Percentiles rank a stretch among this genome's conserved stretches.
phyloP scores from a whole-genome alignment of 2,329 filamentous ascomycete genomes.

The Trichoderma guizhouense region DNA sequence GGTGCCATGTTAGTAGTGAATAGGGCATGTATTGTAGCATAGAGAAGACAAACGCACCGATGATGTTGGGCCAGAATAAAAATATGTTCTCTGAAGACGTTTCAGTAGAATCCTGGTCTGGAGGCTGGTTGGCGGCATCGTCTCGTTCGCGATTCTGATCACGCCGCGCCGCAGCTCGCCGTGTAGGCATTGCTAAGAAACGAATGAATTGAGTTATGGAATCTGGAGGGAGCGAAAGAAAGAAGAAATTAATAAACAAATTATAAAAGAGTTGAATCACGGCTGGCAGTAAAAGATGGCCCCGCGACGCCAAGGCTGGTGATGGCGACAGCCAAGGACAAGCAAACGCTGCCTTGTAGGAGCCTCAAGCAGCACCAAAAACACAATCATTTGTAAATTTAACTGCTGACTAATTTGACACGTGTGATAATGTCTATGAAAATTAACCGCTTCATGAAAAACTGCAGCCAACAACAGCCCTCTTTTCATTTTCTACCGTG shows the following conservation, averaged over 20 bases:
- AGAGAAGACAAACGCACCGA: conserved; percentile 49
- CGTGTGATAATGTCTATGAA: background rate
- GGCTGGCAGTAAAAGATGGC: background rate
- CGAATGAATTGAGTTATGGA: background rate
- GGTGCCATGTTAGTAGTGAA: background rate
- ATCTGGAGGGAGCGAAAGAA: background rate
- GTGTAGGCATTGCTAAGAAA: background rate
- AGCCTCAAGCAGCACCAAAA: background rate
- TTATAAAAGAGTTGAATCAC: background rate
- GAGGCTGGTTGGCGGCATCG: background rate
- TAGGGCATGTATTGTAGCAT: background rate
- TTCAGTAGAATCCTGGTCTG: background rate
- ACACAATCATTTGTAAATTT: background rate
- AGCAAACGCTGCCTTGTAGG: background rate
- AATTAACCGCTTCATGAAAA: no score
- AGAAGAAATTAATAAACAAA: background rate
- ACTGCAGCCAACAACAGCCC: background rate
- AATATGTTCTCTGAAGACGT: conserved; percentile 66
- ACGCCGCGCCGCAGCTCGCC: background rate
- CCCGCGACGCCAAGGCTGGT: background rate
- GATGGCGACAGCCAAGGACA: background rate
- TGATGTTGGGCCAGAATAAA: conserved; percentile 74
- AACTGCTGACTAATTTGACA: background rate
- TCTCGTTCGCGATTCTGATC: background rate
- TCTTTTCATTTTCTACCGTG: background rate